Evolutionary conservation across 441 rosid genomes (phyloP).

Genomic region (Omphalea diandra): DNA sequence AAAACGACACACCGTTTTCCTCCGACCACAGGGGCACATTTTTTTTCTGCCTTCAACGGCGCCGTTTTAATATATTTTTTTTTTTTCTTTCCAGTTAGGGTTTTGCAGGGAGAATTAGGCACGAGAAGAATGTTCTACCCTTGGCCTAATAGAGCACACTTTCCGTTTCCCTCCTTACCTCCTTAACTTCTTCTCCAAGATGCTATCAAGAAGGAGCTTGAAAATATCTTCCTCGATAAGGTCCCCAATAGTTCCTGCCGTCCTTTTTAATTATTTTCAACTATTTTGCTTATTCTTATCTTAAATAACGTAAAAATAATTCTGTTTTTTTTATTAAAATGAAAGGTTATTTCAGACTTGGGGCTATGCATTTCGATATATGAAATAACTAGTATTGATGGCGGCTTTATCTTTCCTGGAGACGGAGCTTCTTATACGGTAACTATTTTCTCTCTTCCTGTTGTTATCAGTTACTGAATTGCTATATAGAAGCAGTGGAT

Average conservation of each 20-base stretch:
- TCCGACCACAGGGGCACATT: no score
- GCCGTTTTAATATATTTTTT: no score
- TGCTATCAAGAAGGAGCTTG: slow-evolving; percentile 60
- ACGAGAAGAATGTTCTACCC: slow-evolving; percentile 65
- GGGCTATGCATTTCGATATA: slow-evolving; percentile 78
- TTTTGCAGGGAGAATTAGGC: no score
- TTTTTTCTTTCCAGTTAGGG: no score
- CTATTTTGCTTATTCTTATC: no score
- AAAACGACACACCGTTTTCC: no score
- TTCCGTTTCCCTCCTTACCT: slow-evolving; percentile 72
- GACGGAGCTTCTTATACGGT: slow-evolving; percentile 89
- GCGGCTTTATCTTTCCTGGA: slow-evolving; percentile 76
- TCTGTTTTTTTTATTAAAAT: slow-evolving; percentile 17
- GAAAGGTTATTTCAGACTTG: slow-evolving; percentile 66
- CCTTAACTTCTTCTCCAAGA: slow-evolving; percentile 60
- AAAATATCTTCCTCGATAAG: slow-evolving; percentile 71
- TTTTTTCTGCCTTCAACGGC: no score
- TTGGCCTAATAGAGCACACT: slow-evolving; percentile 70
- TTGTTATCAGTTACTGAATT: no score
- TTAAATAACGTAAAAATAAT: no score
- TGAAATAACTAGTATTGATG: slow-evolving; percentile 55
- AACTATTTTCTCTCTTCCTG: slow-evolving; percentile 4
- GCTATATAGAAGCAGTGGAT: no score
- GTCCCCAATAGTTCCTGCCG: slow-evolving; percentile 24
- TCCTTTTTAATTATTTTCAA: not conserved